Evolutionary conservation across 257 asterid genomes (phyloP).

Genomic region (Cynanchum wilfordii): DNA sequence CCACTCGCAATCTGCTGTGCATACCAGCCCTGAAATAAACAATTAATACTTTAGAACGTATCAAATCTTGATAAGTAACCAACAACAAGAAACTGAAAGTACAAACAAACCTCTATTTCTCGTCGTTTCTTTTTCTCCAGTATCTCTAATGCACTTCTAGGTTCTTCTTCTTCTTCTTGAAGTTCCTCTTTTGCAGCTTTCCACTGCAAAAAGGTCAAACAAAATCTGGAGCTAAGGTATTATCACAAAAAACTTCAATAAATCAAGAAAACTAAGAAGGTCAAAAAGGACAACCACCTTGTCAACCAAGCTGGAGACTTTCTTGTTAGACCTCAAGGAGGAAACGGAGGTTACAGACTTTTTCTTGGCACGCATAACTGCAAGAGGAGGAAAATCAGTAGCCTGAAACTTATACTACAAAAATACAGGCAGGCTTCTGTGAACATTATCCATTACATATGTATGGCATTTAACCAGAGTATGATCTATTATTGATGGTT

Average conservation of each 20-base stretch:
- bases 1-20: constrained; percentile 87
- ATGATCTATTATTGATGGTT: neutral
- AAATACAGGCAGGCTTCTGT: neutral
- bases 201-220: constrained; percentile 52
- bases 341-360: constrained; percentile 61
- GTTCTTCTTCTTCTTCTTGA: constrained; percentile 76
- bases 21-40: constrained; percentile 78
- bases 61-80: neutral
- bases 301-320: constrained; percentile 94
- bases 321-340: constrained; percentile 80
- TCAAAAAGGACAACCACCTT: constrained; percentile 47
- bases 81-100: constrained; percentile 1
- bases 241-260: neutral
- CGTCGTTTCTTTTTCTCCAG: constrained; percentile 78
- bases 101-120: constrained; percentile 75
- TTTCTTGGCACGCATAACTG: constrained; percentile 75
- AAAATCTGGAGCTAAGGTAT: constrained; percentile 2
- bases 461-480: neutral
- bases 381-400: constrained; percentile 8
- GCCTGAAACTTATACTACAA: neutral
- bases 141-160: constrained; percentile 61
- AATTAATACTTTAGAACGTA: neutral
- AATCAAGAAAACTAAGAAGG: neutral
- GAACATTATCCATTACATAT: neutral
- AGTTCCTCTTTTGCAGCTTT: constrained; percentile 98